These are phyloP conservation scores for Trametes pubescens DNA, from an alignment of 1,284 basidiomycete genomes.

Conservation along the genomic window DNA sequence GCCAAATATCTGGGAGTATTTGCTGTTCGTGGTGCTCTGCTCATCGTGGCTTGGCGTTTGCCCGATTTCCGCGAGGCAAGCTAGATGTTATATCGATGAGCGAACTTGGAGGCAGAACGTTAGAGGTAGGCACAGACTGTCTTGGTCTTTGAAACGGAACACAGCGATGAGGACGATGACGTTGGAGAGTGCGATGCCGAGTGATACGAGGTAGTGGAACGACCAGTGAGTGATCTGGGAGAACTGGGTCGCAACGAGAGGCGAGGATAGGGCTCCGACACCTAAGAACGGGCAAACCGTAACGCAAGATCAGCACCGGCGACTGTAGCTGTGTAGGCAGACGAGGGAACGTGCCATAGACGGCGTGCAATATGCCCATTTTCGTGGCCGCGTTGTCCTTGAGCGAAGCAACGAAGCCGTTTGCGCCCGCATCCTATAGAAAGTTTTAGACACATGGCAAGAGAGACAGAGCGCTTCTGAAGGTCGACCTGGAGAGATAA, in stretches of 20 bases:
- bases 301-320: not conserved
- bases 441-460: not conserved
- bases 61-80: conserved; percentile 46
- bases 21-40: conserved; percentile 35
- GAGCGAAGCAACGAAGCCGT: conserved; percentile 60
- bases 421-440: conserved; percentile 60
- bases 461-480: not conserved
- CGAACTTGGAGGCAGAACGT: not conserved
- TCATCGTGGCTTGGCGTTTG: conserved; percentile 36
- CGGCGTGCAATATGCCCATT: conserved; percentile 71
- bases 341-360: conserved; percentile 39
- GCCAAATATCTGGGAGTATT: conserved; percentile 50
- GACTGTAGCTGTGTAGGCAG: not conserved
- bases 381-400: conserved; percentile 56
- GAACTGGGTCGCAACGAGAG: conserved; percentile 72
- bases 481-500: conserved; percentile 31
- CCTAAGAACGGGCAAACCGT: conserved; percentile 45
- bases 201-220: conserved; percentile 69
- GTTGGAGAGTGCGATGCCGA: conserved; percentile 62
- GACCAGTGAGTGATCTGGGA: conserved; percentile 60
- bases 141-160: conserved; percentile 64
- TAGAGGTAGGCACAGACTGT: conserved; percentile 47
- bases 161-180: conserved; percentile 51
- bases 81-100: conserved; percentile 27
- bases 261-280: conserved; percentile 64